Base-by-base conservation (phyloP, 345 rosid genomes). In the Eucalyptus coolabah region DNA sequence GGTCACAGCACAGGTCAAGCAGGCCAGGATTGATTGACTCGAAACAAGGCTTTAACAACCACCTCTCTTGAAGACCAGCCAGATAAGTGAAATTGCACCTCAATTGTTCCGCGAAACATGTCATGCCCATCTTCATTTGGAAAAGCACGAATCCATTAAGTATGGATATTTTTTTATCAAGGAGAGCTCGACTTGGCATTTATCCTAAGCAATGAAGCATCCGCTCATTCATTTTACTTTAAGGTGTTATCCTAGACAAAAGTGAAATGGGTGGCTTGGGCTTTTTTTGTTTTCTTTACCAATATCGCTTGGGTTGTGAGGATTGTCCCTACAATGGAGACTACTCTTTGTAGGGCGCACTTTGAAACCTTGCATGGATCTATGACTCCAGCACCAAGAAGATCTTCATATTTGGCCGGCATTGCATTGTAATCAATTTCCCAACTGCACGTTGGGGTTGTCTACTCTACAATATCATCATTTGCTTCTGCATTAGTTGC, bases 331-430 rank as follows among this genome's bases (percentile, higher is more conserved):
- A 98, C 96, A 91, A 97, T 92, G 65, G 89, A 93, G 51, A 50
- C 51, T 50, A 98, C 98, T 89, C 92, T 96, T 72, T 96, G 96
- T 67, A 97, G 95, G 5, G 98, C 98, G 77, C 96, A 95, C 90
- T 97, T 94, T 51, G 96, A 91, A 91, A 97, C 98, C 89, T 93
- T 92, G 86, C 98, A 94, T 86, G 97, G 97, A 92, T 96, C 98
- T 28, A 93, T 92, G 3, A 97, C 93, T 89, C 98, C 97, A 5
- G 95, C 95, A 40, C 89, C 44, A 16, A 97, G 87, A 89, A 97
- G 96, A 94, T 97, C 97, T 91, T 94, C 97, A 44, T 93, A 96
- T 83, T 72, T 91, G 50, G 93, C 95, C 40, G 94, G 92, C 98
- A 96, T 94, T 44, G 98, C 98, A 87, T 96, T 95, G 93, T 94